Evolutionary conservation across 2,329 filamentous ascomycete species (phyloP).

Genomic region (Neoascochyta sp.): DNA sequence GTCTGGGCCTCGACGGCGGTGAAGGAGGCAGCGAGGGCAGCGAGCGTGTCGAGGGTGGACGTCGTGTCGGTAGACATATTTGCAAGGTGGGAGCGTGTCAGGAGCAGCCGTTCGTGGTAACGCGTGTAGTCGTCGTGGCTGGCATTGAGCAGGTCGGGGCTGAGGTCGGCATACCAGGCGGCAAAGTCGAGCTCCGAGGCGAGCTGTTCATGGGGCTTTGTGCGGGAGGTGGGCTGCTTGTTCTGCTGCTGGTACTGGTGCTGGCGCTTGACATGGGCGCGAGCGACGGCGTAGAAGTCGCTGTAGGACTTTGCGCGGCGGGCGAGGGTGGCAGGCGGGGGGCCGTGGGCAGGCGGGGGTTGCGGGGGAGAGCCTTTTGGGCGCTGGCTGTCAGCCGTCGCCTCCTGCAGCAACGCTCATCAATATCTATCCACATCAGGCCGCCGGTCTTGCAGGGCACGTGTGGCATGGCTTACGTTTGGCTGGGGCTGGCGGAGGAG

Average conservation of each 20-base stretch:
- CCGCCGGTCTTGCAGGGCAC: no score
- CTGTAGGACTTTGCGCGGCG: constrained; percentile 73
- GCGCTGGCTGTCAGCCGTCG: constrained; percentile 52
- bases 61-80: constrained; percentile 74
- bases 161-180: constrained; percentile 56
- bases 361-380: constrained; percentile 53
- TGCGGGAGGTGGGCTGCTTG: constrained; percentile 9
- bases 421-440: constrained; percentile 40
- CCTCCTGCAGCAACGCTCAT: constrained; percentile 48
- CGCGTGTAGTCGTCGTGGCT: constrained; percentile 82
- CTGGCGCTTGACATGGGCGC: constrained; percentile 56
- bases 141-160: constrained; percentile 69
- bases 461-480: constrained; percentile 49
- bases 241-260: constrained; percentile 38
- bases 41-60: constrained; percentile 69
- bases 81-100: constrained; percentile 79
- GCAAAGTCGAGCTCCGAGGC: constrained; percentile 59
- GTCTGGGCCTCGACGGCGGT: constrained; percentile 84
- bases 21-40: constrained; percentile 80
- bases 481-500: constrained; percentile 57
- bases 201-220: constrained; percentile 39
- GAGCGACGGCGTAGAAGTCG: constrained; percentile 66
- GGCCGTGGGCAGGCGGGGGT: constrained; percentile 55
- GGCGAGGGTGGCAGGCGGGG: constrained; percentile 62
- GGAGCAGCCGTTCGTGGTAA: constrained; percentile 75